These are phyloP conservation scores for Suillus brevipes DNA, from an alignment of 768 basidiomycete species.

Conservation along the genomic window DNA sequence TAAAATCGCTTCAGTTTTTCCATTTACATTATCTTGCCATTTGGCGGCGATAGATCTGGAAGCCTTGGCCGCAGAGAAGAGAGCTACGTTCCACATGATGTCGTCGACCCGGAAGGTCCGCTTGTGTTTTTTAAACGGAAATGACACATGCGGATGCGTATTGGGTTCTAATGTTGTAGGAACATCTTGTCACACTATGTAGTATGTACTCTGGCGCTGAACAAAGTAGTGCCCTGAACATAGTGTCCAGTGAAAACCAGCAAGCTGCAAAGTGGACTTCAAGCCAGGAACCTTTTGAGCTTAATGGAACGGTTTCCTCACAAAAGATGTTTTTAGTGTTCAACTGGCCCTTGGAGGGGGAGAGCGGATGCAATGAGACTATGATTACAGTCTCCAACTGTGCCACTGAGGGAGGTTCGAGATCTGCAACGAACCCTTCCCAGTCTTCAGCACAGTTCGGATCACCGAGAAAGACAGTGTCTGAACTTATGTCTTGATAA, in stretches of 20 bases:
- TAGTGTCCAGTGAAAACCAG: not conserved
- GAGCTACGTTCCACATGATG: constrained; percentile 40
- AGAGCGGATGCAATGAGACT: not conserved
- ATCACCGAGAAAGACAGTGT: constrained; percentile 1
- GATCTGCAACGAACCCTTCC: not conserved
- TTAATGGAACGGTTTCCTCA: not conserved
- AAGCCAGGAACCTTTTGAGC: not conserved
- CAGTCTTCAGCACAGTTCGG: not conserved
- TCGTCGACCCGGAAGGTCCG: constrained; percentile 27
- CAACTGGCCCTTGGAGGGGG: not conserved
- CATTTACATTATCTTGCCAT: constrained; percentile 27
- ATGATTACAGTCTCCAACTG: not conserved
- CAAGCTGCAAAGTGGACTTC: not conserved
- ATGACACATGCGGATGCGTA: not conserved
- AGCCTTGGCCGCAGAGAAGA: constrained; percentile 36
- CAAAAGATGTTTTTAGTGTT: no score
- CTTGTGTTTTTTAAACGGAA: no score
- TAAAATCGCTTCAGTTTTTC: constrained; percentile 46
- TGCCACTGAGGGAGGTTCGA: not conserved
- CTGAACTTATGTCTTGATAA: constrained; percentile 6
- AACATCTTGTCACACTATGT: not conserved
- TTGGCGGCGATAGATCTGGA: constrained; percentile 37
- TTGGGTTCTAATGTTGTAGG: not conserved
- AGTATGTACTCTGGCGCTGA: not conserved
- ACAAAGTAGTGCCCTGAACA: not conserved